These are phyloP conservation scores for Heracleum sosnowskyi DNA, from an alignment of 129 eudicot species.

Conservation along the genomic window DNA sequence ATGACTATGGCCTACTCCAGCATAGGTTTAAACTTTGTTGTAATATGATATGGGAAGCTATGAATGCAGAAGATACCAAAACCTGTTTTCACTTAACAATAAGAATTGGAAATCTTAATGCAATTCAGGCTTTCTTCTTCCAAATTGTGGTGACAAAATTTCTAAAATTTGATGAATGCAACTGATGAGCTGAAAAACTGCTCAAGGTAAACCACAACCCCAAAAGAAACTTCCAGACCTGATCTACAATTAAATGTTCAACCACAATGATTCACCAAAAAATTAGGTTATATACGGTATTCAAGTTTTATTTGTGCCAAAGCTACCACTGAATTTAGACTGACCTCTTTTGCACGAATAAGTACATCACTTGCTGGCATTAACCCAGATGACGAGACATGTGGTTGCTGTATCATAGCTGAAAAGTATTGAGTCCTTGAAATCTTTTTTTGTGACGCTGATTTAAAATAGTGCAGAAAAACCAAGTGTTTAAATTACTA, in stretches of 20 bases:
- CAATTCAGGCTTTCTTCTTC: background rate
- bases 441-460: conserved; percentile 2
- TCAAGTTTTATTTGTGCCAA: background rate
- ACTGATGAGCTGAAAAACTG: background rate
- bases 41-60: background rate
- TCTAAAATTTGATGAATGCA: background rate
- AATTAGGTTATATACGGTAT: too few species aligned
- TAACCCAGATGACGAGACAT: conserved; percentile 66
- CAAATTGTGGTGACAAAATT: background rate
- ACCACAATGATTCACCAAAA: background rate
- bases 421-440: conserved; percentile 17
- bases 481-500: background rate
- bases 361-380: conserved; percentile 73
- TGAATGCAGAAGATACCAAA: background rate
- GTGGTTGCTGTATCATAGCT: conserved; percentile 78
- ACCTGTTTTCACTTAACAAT: too few species aligned
- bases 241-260: background rate
- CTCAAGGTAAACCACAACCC: background rate
- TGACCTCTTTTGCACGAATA: conserved; percentile 78
- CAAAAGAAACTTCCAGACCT: background rate
- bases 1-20: background rate
- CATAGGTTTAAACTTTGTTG: background rate
- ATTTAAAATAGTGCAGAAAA: background rate
- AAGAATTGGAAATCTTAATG: too few species aligned
- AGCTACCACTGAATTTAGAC: conserved; percentile 14